These are phyloP conservation scores for Nicotiana obtusifolia DNA, from an alignment of 257 asterid species.

Conservation along the genomic window DNA sequence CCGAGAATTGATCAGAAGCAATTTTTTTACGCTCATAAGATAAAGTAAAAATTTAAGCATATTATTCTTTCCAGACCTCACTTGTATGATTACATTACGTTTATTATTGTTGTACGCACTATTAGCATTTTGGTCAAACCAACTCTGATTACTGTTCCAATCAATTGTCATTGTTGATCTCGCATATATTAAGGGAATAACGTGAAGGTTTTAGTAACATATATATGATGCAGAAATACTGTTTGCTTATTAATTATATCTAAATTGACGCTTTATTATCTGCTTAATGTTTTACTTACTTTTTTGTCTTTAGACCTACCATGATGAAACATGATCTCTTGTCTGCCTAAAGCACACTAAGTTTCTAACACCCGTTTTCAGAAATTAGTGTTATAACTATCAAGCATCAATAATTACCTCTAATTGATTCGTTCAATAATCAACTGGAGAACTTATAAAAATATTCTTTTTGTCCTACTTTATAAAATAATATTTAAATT, in stretches of 20 bases:
- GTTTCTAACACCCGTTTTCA: not conserved
- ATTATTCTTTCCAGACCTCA: no score
- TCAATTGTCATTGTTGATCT: no score
- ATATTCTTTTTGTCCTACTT: no score
- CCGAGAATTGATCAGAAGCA: no score
- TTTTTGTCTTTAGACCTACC: not conserved
- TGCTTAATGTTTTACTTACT: not conserved
- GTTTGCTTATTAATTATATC: not conserved
- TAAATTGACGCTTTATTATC: not conserved
- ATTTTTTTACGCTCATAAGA: fast-evolving
- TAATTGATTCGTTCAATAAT: not conserved
- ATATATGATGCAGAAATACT: no score
- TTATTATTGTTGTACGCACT: no score
- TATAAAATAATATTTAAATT: no score
- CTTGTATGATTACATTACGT: no score
- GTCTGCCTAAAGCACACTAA: slow-evolving; percentile 1
- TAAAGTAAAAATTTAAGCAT: fast-evolving
- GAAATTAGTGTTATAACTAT: not conserved
- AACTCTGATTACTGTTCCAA: no score
- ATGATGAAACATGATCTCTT: slow-evolving; percentile 8
- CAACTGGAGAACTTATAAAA: no score
- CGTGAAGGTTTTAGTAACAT: not conserved
- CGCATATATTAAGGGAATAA: not conserved
- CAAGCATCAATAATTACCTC: not conserved
- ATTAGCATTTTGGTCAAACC: no score